Base-by-base conservation (phyloP, 2,329 filamentous ascomycete species). In the Scorias spongiosa region DNA sequence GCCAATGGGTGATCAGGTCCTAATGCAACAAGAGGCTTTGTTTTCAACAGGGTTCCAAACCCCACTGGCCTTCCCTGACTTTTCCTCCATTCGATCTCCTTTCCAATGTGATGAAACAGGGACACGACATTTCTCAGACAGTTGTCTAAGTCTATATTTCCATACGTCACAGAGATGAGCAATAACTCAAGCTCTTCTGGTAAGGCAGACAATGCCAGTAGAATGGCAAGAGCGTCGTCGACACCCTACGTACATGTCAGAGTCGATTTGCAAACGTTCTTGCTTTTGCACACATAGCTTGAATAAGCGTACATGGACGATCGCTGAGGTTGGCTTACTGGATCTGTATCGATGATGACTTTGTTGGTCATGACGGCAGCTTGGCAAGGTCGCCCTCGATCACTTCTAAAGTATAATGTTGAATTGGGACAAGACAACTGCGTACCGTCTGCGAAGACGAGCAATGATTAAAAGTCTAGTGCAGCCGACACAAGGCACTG, bases 281-380 rank as follows among this genome's bases (percentile, higher is more conserved):
- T 28, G 38, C 20, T 26, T 26, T 26, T 26, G 32, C n/a, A 43
- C 34, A 18, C 12, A 37, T 37, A n/a, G 34, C 17, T 37, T 6
- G 3, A 9, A 17, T 6, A 9, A n/a, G 34, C 17, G 17, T n/a
- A 37, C 6, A 17, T n/a, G 34, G 34, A n/a, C 4, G n/a, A n/a
- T n/a, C n/a, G n/a, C n/a, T n/a, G 34, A 37, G 34, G 12, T n/a
- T n/a, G 4, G 34, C 17, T 52, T 70, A 84, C 88, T 67, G 89
- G 89, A 61, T 96, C 91, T 2, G 89, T 96, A 60, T 98, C 91
- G 56, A 98, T 91, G 56, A 98, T 95, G 53, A 98, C 80, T 56
- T 81, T 67, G 40, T 64, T 64, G 7, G 64, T 62, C 2, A 63
- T 57, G 65, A 26, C 20, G 20, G 20, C 7, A 26, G 20, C 20